Base-by-base conservation (phyloP, 345 rosid genomes). In the Dipteronia dyeriana region DNA sequence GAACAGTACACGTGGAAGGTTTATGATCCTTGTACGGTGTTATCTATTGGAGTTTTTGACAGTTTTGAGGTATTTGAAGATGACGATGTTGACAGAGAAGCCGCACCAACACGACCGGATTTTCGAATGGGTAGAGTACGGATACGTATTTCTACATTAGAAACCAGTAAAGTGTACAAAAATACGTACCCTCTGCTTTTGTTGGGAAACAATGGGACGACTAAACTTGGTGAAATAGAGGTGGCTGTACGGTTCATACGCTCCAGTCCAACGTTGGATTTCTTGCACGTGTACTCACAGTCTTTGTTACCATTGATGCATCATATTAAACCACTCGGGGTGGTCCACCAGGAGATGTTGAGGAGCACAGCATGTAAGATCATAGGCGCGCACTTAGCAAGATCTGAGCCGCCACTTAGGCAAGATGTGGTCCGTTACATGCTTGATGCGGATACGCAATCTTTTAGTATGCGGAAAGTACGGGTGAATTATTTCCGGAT, bases 1-100 rank as follows among this genome's bases (percentile, higher is more conserved):
- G 97, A 95, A 80, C 98, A 95, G 85, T 95, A 92, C 70, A 93
- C 95, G 65, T 95, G 95, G 97, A 82, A 88, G 77, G 95, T 95
- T 16, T 91, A 85, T 73, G 98, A 95, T 80, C 97, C 97, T 1
- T 95, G 90, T 71, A 95, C 98, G 6, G 93, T 95, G 66, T 29
- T 95, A 68, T 87, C 91, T 1, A 75, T 93, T 0, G 98, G 98
- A 17, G 91, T 95, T 0, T 93, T 95, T 39, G 96, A 95, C 74
- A 91, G 97, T 45, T 84, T 87, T 85, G 91, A 85, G 63, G 82
- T 76, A 19, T 79, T 76, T 17, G 97, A 90, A 2, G 49, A 63
- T 1, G 88, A 87, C 79, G 85, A 79, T 2, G 79, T 57, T 0
- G 84, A 51, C 4, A 45, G 81, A 69, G 85, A 83, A 20, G 80